A percentile compares a stretch with the other conserved stretches of the same genome.
These are phyloP conservation scores for Psidium friedrichsthalianum DNA, from an alignment of 345 rosid species.

Conservation along the genomic window DNA sequence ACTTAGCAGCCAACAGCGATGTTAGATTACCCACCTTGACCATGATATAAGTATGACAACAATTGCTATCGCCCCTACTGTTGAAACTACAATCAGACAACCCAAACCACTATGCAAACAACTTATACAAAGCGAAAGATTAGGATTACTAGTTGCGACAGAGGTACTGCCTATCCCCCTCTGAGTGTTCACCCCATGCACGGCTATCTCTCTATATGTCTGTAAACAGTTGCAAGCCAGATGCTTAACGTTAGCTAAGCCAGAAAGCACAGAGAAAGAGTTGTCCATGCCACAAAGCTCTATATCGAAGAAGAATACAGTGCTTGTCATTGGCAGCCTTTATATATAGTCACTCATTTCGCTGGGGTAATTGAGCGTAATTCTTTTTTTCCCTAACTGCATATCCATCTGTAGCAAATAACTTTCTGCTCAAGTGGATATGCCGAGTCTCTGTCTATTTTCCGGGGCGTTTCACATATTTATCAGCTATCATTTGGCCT, in stretches of 20 bases:
- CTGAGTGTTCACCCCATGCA: slow-evolving; percentile 58
- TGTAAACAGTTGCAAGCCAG: slow-evolving; percentile 15
- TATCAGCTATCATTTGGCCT: background rate
- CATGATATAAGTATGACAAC: background rate
- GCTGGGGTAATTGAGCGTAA: background rate
- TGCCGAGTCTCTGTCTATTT: background rate
- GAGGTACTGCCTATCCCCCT: slow-evolving; percentile 85
- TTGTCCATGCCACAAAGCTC: background rate
- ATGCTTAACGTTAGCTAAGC: slow-evolving; percentile 5
- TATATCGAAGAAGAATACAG: background rate
- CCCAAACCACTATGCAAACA: slow-evolving; percentile 2
- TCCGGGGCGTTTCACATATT: background rate
- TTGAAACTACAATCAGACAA: background rate
- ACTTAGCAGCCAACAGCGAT: background rate
- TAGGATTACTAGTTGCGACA: slow-evolving; percentile 84
- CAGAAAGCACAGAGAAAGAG: background rate
- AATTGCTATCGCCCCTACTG: background rate
- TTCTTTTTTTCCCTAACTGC: too few species aligned
- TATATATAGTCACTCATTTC: background rate
- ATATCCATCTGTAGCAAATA: background rate
- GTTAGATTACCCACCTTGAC: background rate
- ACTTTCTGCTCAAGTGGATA: background rate
- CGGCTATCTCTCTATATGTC: slow-evolving; percentile 95
- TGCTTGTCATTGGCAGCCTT: background rate
- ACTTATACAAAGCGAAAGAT: background rate